Conservation (phyloP, 2,329 filamentous ascomycete genomes). For the Aschersonia sp. region DNA sequence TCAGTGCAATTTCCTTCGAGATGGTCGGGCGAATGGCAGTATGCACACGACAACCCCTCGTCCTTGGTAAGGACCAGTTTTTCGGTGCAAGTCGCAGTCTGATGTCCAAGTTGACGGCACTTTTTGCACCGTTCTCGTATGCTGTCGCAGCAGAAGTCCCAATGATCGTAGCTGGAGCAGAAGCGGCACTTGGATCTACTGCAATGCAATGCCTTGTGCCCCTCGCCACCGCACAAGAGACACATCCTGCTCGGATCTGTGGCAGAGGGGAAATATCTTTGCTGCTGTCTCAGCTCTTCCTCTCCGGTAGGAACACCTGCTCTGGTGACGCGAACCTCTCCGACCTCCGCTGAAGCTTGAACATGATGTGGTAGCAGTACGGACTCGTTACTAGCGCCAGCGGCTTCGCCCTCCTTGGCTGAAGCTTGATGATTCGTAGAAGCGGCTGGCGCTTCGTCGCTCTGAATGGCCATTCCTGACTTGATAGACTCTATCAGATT, state of each 20-base stretch:
- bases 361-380: too few relatives aligned
- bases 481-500: conserved; percentile 9
- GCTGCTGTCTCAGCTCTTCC: conserved; percentile 24
- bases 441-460: background rate
- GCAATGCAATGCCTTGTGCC: conserved; percentile 31
- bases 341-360: background rate
- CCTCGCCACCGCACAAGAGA: conserved; percentile 32
- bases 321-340: conserved; percentile 3
- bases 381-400: too few relatives aligned
- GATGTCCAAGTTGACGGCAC: conserved; percentile 51
- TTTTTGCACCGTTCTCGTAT: conserved; percentile 35
- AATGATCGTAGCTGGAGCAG: conserved; percentile 31
- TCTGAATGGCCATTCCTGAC: background rate
- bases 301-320: conserved; percentile 13
- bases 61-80: conserved; percentile 36
- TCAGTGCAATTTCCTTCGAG: conserved; percentile 43
- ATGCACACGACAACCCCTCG: conserved; percentile 43
- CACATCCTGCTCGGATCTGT: conserved; percentile 29
- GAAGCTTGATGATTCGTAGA: background rate
- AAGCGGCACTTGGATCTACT: conserved; percentile 30
- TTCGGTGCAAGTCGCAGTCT: conserved; percentile 33
- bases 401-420: background rate
- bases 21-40: conserved; percentile 43
- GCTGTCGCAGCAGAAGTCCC: conserved; percentile 33
- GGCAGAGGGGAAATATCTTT: conserved; percentile 37